A percentile compares a stretch with the other conserved stretches of the same genome.
Evolutionary conservation across 805 yeast genomes (phyloP).

Genomic region (Candida glaebosa): DNA sequence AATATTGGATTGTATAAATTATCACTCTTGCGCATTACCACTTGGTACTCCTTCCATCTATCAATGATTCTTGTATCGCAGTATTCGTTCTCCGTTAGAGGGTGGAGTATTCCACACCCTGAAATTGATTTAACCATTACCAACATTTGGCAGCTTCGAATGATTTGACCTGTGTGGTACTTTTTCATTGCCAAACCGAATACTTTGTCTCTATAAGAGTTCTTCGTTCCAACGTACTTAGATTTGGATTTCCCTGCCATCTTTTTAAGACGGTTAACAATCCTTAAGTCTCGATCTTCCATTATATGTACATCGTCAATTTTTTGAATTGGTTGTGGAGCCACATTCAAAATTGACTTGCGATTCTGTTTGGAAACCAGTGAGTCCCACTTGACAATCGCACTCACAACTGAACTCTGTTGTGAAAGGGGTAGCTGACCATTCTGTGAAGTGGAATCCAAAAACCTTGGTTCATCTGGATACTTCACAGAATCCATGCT

Average conservation of each 20-base stretch:
- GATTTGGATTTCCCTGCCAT: conserved; percentile 24
- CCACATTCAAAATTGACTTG: neutral
- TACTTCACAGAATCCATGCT: neutral
- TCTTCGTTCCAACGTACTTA: conserved; percentile 14
- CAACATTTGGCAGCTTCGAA: conserved; percentile 65
- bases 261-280: conserved; percentile 17
- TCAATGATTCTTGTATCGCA: conserved; percentile 57
- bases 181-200: conserved; percentile 21
- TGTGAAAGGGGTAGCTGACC: neutral
- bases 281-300: conserved; percentile 14
- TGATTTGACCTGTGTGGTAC: conserved; percentile 55
- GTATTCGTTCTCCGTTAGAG: conserved; percentile 48
- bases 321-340: conserved; percentile 3
- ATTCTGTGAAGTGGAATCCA: neutral
- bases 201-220: conserved; percentile 18
- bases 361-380: conserved; percentile 2
- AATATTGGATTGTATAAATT: conserved; percentile 48
- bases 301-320: neutral
- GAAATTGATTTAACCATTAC: conserved; percentile 52
- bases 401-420: neutral
- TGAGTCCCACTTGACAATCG: conserved; percentile 4
- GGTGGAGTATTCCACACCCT: conserved; percentile 10
- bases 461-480: neutral
- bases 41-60: conserved; percentile 77
- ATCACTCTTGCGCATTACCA: conserved; percentile 66